Evolutionary conservation across 169 alveolate genomes (phyloP), one percentile per base, ranked within the genome.

Genomic region (Cryptosporidium ubiquitum): DNA sequence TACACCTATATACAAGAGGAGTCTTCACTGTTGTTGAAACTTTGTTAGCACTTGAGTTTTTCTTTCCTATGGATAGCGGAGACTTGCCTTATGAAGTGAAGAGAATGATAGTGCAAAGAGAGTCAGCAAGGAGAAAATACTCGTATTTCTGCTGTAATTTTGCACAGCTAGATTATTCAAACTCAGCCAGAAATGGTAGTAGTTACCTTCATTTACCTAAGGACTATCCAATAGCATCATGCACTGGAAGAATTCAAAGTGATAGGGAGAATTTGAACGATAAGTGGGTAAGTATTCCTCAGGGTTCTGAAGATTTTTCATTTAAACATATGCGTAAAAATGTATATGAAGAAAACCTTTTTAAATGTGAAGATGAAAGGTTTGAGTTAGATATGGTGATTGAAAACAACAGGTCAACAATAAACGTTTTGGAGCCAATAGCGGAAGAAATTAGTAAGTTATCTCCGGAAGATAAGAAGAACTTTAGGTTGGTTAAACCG

Each of bases 291-390:
- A 92, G 96, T 40, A 94, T 95, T 29, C 96, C 97, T 18, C 91
- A 93, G 23, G 97, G 97, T 0, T 93, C 96, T 49, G 97, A 95
- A 64, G 94, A 91, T 84, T 93, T 91, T 68, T 86, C 89, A n/a
- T 95, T 94, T 85, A 93, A 93, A 75, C 91, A 92, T 29, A 91
- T 93, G 94, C 71, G 94, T 58, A 95, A 94, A 85, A 95, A 94
- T 71, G 92, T 91, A 51, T 93, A 93, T 91, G 97, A 95, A 85
- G 97, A 95, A 44, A 91, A 79, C 57, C 91, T 95, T 42, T 95
- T 94, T 85, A 94, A 93, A 51, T 92, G 94, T 84, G 97, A 95
- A 86, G 97, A 95, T 84, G 96, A 95, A 68, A 91, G 96, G 85
- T 95, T 92, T 89, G 96, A 95, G 84, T 47, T 92, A 12, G 96